These are phyloP conservation scores for Schizochytrium sp. DNA, from an alignment of 108 stramenopile genomes.

Conservation along the genomic window DNA sequence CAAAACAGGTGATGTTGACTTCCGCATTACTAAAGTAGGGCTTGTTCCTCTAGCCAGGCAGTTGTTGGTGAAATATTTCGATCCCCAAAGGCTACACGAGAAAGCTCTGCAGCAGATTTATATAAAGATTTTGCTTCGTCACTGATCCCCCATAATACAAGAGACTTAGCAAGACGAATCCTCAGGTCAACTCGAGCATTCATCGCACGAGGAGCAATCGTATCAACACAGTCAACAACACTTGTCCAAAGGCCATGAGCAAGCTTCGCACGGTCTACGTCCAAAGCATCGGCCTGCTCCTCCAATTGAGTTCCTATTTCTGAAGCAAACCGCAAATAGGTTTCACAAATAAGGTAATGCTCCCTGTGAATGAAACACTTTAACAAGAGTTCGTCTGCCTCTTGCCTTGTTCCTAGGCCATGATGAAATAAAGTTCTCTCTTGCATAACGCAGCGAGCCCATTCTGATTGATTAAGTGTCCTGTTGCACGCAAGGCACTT, in stretches of 20 bases:
- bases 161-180: background rate
- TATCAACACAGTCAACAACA: background rate
- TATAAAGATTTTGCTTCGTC: background rate
- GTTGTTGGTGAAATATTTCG: background rate
- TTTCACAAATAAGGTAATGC: background rate
- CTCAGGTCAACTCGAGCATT: background rate
- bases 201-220: background rate
- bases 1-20: too few species aligned
- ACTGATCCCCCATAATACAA: background rate
- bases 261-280: background rate
- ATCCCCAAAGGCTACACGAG: background rate
- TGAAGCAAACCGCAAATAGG: background rate
- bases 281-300: background rate
- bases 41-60: constrained; percentile 1
- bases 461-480: background rate
- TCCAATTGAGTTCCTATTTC: background rate
- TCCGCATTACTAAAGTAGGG: background rate
- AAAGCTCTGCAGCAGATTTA: background rate
- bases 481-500: background rate
- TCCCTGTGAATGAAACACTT: background rate
- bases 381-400: constrained; percentile 6
- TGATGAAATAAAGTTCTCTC: background rate
- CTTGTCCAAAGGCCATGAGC: background rate
- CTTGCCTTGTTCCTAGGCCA: background rate
- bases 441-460: background rate